Evolutionary conservation across 2,329 filamentous ascomycete genomes (phyloP), one percentile per base, ranked within the genome.

Genomic region (Aspergillus viridinutans): DNA sequence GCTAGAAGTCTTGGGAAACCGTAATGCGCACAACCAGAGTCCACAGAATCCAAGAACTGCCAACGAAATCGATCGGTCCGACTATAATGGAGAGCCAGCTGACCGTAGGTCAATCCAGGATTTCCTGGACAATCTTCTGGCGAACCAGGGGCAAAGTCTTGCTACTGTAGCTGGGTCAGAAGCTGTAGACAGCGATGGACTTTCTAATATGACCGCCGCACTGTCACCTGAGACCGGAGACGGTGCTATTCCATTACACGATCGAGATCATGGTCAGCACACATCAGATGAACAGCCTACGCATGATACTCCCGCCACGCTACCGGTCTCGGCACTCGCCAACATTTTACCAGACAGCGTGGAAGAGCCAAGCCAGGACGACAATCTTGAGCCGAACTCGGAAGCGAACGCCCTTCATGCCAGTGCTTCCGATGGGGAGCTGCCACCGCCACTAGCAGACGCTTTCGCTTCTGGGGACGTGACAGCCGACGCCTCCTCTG

Each of bases 1-100:
- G 51, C 59, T 78, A 42, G 74, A 77, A 52, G 61, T 78, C 8
- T 55, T 76, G 49, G 69, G 69, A 8, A 72, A 70, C 53, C 72
- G 68, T 35, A 67, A 63, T 52, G 55, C 62, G 3, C 63, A 66
- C 26, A 56, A 60, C 23, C 62, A 65, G 10, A 52, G 58, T 17
- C 62, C 64, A 47, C 51, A 52, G 43, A 60, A 55, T 54, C 51
- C 62, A 10, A 53, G 60, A 35, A 35, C 56, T 4, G 59, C 57
- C 23, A 61, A 58, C 45, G 56, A 62, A 12, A 49, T 28, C 43
- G 62, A 57, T 45, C 58, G 32, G 26, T 57, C 38, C 45, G 59
- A 50, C 47, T 56, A 58, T 3, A 59, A 49, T 58, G 65, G 53
- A 42, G 52, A 38, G 47, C 55, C 49, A 7, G 56, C 61, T 17